These are phyloP conservation scores for Emericellopsis terricola DNA, from an alignment of 495 filamentous ascomycete genomes.

Conservation along the genomic window DNA sequence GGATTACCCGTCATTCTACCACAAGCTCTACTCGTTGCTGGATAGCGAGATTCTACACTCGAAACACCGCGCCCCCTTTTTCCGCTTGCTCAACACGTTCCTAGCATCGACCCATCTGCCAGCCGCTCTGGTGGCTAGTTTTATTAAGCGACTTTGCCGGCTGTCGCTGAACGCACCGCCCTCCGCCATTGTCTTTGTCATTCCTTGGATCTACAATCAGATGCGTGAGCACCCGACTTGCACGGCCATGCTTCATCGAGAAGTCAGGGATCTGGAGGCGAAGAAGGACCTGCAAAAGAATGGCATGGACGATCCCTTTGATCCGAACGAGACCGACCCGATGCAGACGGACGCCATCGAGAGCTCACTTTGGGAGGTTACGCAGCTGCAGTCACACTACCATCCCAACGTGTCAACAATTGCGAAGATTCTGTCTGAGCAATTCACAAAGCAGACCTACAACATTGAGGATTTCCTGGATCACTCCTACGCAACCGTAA, in stretches of 20 bases:
- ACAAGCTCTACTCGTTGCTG: constrained; percentile 80
- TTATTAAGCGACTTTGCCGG: constrained; percentile 80
- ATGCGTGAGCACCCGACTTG: constrained; percentile 78
- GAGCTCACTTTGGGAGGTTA: constrained; percentile 88
- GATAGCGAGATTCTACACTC: constrained; percentile 77
- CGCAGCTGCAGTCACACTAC: constrained; percentile 78
- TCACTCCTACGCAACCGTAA: constrained; percentile 74
- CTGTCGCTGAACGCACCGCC: constrained; percentile 74
- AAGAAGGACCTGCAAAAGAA: constrained; percentile 38
- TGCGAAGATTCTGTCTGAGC: constrained; percentile 84
- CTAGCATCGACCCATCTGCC: constrained; percentile 87
- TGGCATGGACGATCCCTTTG: constrained; percentile 68
- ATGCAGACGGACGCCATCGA: constrained; percentile 75
- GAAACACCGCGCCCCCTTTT: constrained; percentile 82
- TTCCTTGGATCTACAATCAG: constrained; percentile 92
- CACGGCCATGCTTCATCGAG: constrained; percentile 90
- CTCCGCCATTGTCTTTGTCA: constrained; percentile 65
- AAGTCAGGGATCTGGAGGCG: constrained; percentile 34
- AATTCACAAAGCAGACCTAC: constrained; percentile 92
- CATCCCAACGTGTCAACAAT: constrained; percentile 94
- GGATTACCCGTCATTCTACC: constrained; percentile 90
- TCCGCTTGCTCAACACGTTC: constrained; percentile 84
- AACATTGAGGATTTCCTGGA: constrained; percentile 91
- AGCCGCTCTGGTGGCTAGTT: constrained; percentile 75
- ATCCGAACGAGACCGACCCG: constrained; percentile 57